Percentiles rank a stretch among this genome's conserved stretches.
Evolutionary conservation across 345 rosid genomes (phyloP).

Genomic region (Euclidium syriacum): DNA sequence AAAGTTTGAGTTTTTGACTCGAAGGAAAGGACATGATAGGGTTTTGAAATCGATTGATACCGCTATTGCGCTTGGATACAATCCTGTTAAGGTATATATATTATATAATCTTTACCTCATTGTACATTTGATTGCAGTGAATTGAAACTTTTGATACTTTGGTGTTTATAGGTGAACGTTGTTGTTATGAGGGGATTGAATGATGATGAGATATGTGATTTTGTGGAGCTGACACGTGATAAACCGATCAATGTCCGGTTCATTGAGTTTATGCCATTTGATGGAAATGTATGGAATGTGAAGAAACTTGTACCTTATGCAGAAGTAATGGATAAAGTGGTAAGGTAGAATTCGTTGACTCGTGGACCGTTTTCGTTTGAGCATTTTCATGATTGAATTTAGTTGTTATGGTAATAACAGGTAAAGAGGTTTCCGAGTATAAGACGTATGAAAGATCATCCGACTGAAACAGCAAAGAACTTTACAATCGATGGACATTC

Average conservation of each 20-base stretch:
- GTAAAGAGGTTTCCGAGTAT: slow-evolving; percentile 41
- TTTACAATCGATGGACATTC: slow-evolving; percentile 72
- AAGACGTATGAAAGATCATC: slow-evolving; percentile 71
- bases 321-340: slow-evolving; percentile 90
- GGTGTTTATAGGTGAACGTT: slow-evolving; percentile 64
- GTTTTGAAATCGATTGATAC: slow-evolving; percentile 79
- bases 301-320: slow-evolving; percentile 77
- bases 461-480: slow-evolving; percentile 87
- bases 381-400: slow-evolving; percentile 11
- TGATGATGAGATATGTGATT: slow-evolving; percentile 94
- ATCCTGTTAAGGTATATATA: slow-evolving; percentile 85
- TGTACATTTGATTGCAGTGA: neutral
- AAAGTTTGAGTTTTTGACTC: slow-evolving; percentile 83
- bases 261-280: slow-evolving; percentile 98
- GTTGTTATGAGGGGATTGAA: slow-evolving; percentile 95
- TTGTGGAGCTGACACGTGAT: slow-evolving; percentile 71
- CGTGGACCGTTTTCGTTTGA: neutral
- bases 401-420: slow-evolving; percentile 38
- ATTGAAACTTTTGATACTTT: neutral
- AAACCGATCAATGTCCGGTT: slow-evolving; percentile 87
- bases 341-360: slow-evolving; percentile 56
- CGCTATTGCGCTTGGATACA: slow-evolving; percentile 72
- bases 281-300: slow-evolving; percentile 95
- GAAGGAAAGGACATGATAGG: slow-evolving; percentile 77
- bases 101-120: neutral